Conservation (phyloP, 2,329 filamentous ascomycete genomes). For the Nannizziopsis barbatae region DNA sequence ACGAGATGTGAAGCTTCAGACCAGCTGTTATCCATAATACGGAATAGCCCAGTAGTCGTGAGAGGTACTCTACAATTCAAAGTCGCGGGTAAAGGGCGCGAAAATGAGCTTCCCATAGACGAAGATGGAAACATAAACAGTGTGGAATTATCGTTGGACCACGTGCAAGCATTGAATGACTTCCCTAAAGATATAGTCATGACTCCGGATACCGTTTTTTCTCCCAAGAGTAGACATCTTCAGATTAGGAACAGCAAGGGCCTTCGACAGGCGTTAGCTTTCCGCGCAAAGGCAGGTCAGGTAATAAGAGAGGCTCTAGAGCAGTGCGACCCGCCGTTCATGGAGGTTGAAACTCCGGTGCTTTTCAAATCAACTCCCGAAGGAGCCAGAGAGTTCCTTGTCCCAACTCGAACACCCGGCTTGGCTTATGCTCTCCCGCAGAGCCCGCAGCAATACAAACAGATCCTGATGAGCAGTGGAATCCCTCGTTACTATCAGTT, state of each 20-base stretch:
- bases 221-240: constrained; percentile 64
- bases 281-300: constrained; percentile 53
- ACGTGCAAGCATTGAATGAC: constrained; percentile 57
- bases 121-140: constrained; percentile 27
- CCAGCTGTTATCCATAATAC: constrained; percentile 35
- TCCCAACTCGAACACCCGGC: constrained; percentile 67
- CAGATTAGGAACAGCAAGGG: constrained; percentile 66
- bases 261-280: constrained; percentile 56
- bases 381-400: constrained; percentile 86
- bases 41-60: constrained; percentile 37
- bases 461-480: constrained; percentile 88
- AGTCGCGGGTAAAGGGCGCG: constrained; percentile 24
- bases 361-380: constrained; percentile 97
- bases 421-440: constrained; percentile 85
- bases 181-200: constrained; percentile 69
- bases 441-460: constrained; percentile 97
- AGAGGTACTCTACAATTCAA: constrained; percentile 16
- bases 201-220: constrained; percentile 60
- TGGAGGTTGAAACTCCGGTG: constrained; percentile 80
- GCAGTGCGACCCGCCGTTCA: constrained; percentile 45
- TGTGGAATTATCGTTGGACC: constrained; percentile 51
- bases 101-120: constrained; percentile 19
- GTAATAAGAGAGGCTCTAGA: constrained; percentile 46
- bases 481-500: constrained; percentile 79
- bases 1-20: constrained; percentile 28